phyloP scores from a whole-genome alignment of 768 basidiomycete species.

The Calocybe gangraenosa region DNA sequence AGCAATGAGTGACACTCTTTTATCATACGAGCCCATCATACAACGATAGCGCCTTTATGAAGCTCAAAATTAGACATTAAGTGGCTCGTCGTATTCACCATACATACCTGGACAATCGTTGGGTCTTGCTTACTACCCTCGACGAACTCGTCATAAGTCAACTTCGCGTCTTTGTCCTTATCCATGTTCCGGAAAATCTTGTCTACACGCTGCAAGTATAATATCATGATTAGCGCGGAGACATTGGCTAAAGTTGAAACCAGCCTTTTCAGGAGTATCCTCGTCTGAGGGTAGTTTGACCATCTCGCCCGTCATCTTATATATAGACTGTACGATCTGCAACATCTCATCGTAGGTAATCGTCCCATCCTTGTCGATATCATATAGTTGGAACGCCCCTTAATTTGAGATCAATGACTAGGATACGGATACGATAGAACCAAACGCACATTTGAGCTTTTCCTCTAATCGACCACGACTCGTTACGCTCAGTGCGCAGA shows the following conservation, averaged over 20 bases:
- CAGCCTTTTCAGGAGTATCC: slow-evolving; percentile 97
- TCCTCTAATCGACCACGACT: slow-evolving; percentile 92
- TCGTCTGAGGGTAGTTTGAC: slow-evolving; percentile 97
- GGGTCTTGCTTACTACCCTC: slow-evolving; percentile 99
- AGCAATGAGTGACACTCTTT: too few relatives aligned
- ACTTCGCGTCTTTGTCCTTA: slow-evolving; percentile 85
- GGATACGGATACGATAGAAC: slow-evolving; percentile 6
- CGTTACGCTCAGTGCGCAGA: slow-evolving; percentile 94
- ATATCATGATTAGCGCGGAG: slow-evolving; percentile 8
- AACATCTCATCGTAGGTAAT: slow-evolving; percentile 99
- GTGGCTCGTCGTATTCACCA: slow-evolving; percentile 5
- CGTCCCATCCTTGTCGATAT: slow-evolving; percentile 96
- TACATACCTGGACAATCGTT: slow-evolving; percentile 88
- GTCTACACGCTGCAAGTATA: slow-evolving; percentile 74
- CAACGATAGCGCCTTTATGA: slow-evolving; percentile 77
- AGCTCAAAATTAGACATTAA: slow-evolving; percentile 5
- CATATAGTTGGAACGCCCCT: slow-evolving; percentile 99
- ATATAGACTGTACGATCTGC: slow-evolving; percentile 95
- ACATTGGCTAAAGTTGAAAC: slow-evolving; percentile 21
- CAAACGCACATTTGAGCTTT: slow-evolving; percentile 89
- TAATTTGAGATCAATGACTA: slow-evolving; percentile 20
- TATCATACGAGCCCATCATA: slow-evolving; percentile 92
- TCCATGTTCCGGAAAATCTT: slow-evolving; percentile 99
- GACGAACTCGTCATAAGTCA: slow-evolving; percentile 96
- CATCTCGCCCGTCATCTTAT: slow-evolving; percentile 99